Percentiles rank a stretch among this genome's conserved stretches.
phyloP scores from a whole-genome alignment of 495 filamentous ascomycete species.

The Annulohypoxylon stygium region DNA sequence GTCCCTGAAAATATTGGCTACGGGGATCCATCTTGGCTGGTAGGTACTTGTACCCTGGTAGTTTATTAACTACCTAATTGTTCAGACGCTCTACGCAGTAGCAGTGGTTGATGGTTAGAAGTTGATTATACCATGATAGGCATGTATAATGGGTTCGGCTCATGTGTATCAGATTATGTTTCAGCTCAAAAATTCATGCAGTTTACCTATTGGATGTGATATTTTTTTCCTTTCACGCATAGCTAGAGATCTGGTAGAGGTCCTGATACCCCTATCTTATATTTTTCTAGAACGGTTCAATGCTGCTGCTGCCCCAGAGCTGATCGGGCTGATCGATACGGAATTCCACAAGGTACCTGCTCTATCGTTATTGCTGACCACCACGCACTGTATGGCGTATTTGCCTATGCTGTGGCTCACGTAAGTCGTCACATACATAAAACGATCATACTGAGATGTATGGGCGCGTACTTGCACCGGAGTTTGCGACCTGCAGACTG shows the following conservation, averaged over 20 bases:
- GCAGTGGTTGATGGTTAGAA: neutral
- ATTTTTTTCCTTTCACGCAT: constrained; percentile 25
- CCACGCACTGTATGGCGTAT: constrained; percentile 1
- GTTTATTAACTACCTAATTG: constrained; percentile 19
- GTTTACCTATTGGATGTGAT: neutral
- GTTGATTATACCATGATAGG: neutral
- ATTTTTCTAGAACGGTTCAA: constrained; percentile 37
- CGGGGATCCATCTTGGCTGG: constrained; percentile 6
- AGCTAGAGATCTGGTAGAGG: constrained; percentile 38
- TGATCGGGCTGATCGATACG: constrained; percentile 13
- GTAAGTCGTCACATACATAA: constrained; percentile 21
- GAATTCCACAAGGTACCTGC: constrained; percentile 1
- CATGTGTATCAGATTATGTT: constrained; percentile 15
- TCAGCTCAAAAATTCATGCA: constrained; percentile 31
- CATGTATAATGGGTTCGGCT: constrained; percentile 1
- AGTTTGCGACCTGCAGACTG: constrained; percentile 17
- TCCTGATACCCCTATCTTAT: constrained; percentile 20
- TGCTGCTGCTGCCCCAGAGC: neutral
- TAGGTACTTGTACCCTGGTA: constrained; percentile 10
- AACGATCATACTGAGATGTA: constrained; percentile 16
- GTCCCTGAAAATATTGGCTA: constrained; percentile 37
- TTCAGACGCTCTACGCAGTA: neutral
- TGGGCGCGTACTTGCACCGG: constrained; percentile 33
- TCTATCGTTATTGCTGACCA: neutral
- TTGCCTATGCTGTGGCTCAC: constrained; percentile 17